Evolutionary conservation across 345 rosid genomes (phyloP).

Genomic region (Syzygium jambos): DNA sequence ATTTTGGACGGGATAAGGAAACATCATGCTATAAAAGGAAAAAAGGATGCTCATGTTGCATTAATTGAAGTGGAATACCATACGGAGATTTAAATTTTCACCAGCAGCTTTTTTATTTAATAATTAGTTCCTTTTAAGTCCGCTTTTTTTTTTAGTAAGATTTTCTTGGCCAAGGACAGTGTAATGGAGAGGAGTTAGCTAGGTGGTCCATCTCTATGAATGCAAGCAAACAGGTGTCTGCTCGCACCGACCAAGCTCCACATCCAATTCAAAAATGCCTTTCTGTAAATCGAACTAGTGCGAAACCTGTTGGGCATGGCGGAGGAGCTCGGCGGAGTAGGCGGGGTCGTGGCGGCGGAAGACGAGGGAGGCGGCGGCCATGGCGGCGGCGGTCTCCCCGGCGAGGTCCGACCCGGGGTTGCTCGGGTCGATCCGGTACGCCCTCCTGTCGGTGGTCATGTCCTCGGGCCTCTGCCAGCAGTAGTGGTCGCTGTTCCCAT

Average conservation of each 20-base stretch:
- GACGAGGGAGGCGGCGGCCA: constrained; percentile 41
- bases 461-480: constrained; percentile 61
- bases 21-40: not conserved
- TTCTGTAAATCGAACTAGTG: not conserved
- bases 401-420: constrained; percentile 47
- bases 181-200: not conserved
- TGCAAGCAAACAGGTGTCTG: not conserved
- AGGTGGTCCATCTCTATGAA: not conserved
- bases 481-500: constrained; percentile 37
- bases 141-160: not conserved
- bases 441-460: constrained; percentile 41
- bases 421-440: constrained; percentile 16
- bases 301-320: constrained; percentile 35
- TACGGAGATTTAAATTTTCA: not conserved
- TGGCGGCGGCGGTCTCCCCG: constrained; percentile 47
- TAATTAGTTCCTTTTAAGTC: not conserved
- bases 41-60: not conserved
- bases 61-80: not conserved
- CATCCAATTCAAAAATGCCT: too few relatives aligned
- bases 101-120: not conserved
- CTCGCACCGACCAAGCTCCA: not conserved
- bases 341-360: constrained; percentile 20
- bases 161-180: not conserved
- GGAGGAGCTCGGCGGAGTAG: constrained; percentile 28
- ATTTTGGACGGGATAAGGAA: not conserved